These are phyloP conservation scores for Saccharomycopsis guyanensis DNA, from an alignment of 805 yeast genomes.

Conservation along the genomic window DNA sequence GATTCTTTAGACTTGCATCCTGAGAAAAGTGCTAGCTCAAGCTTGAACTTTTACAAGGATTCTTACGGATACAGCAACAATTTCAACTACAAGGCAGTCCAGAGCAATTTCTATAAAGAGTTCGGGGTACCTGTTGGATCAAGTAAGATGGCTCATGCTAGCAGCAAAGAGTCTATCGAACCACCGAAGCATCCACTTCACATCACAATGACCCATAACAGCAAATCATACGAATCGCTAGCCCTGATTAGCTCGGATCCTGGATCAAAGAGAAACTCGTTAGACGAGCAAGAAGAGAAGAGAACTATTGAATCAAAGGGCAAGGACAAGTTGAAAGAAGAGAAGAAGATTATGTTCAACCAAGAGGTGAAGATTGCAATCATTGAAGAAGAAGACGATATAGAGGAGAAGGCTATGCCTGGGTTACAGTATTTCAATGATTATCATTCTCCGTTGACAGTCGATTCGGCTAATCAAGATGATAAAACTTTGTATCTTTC, in stretches of 20 bases:
- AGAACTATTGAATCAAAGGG: background rate
- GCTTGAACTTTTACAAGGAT: conserved; percentile 18
- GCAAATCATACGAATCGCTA: no score
- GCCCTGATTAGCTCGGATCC: background rate
- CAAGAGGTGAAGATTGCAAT: background rate
- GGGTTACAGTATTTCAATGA: background rate
- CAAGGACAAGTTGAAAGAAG: background rate
- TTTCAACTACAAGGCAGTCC: conserved; percentile 12
- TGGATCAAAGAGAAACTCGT: background rate
- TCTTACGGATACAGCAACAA: conserved; percentile 13
- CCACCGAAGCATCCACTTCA: background rate
- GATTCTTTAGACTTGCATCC: background rate
- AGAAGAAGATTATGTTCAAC: background rate
- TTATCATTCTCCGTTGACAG: background rate
- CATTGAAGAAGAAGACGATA: conserved; percentile 9
- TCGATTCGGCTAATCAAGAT: conserved; percentile 1
- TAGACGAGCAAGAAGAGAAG: background rate
- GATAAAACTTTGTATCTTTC: conserved; percentile 13
- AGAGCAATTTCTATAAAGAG: conserved; percentile 6
- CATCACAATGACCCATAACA: background rate
- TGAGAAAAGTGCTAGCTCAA: background rate
- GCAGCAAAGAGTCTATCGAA: background rate
- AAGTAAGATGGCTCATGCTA: background rate
- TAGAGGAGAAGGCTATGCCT: background rate
- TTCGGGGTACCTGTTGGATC: conserved; percentile 8